Evolutionary conservation across 116 monocot genomes (phyloP), one percentile per base, ranked within the genome.

Genomic region (Papilionanthe hybrid): DNA sequence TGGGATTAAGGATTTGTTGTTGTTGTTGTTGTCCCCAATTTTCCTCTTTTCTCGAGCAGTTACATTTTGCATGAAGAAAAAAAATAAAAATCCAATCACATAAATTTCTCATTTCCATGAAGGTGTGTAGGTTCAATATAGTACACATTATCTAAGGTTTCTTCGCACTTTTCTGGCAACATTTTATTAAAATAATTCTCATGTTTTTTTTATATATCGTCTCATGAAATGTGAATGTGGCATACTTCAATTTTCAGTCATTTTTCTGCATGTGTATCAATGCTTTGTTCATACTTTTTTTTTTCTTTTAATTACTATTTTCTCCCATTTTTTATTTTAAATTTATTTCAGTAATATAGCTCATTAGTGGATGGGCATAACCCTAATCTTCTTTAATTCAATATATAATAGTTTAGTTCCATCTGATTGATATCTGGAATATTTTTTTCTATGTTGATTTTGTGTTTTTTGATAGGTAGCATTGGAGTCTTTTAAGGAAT

Each of bases 401-500:
- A 30, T 32, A 2, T 28, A 2, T 2, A 65, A 4, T 69, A 32
- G 15, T 69, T 30, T 9, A 17, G 43, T 73, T 73, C 44, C 44
- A 44, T 73, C n/a, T 44, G 17, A 73, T 73, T 73, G 22, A 42
- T 28, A 5, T 57, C 4, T 81, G 17, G 53, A 53, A 4, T 53
- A 17, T 3, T 72, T 77, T 7, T 22, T 5, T 37, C 22, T 79
- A 63, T 63, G 43, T 22, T 81, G 9, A n/a, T 67, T 76, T 82
- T 76, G 50, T 42, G 23, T 83, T 91, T 42, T 80, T 78, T 87
- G 75, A 80, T 86, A 90, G 91, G 84, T 86, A 96, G 92, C 90
- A 96, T 55, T 92, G 86, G 92, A 96, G 87, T 77, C 83, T 96
- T 74, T 60, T 56, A 50, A 89, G 90, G 66, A 85, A 96, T 82